Percentiles rank a stretch among this genome's conserved stretches.
These are phyloP conservation scores for Parietichytrium sp. DNA, from an alignment of 108 stramenopile genomes.

Conservation along the genomic window DNA sequence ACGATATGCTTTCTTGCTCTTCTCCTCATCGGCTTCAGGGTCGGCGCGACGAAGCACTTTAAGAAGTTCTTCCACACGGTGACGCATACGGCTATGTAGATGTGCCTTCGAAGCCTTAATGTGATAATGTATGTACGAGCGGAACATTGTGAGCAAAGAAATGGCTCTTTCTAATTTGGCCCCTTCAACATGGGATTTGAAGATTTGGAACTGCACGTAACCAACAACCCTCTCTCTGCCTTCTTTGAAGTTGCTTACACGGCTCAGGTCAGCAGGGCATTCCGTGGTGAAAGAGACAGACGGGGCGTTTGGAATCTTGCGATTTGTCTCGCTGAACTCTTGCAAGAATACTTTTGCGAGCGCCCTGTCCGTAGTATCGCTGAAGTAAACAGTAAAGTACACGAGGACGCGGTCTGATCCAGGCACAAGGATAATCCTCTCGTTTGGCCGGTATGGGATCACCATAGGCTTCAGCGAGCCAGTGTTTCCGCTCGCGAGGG, in stretches of 20 bases:
- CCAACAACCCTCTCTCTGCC: constrained; percentile 44
- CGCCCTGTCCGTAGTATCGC: constrained; percentile 58
- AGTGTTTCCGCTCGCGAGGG: constrained; percentile 45
- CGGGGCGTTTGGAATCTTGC: constrained; percentile 59
- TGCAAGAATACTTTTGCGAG: constrained; percentile 57
- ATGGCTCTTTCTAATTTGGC: constrained; percentile 54
- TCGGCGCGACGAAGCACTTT: constrained; percentile 63
- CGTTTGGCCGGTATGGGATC: constrained; percentile 48
- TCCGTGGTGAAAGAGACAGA: constrained; percentile 45
- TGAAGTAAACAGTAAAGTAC: constrained; percentile 60
- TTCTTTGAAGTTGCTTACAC: background rate
- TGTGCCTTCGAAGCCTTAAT: constrained; percentile 71
- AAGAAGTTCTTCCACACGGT: constrained; percentile 48
- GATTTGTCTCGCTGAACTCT: constrained; percentile 57
- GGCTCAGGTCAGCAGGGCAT: background rate
- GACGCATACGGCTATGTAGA: constrained; percentile 68
- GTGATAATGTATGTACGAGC: constrained; percentile 69
- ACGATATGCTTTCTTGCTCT: constrained; percentile 64
- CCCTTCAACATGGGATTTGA: constrained; percentile 55
- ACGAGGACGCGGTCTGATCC: constrained; percentile 56
- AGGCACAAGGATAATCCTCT: constrained; percentile 53
- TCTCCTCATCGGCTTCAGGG: constrained; percentile 48
- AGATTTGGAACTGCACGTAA: constrained; percentile 60
- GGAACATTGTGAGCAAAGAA: constrained; percentile 54
- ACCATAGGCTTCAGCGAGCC: constrained; percentile 38